Evolutionary conservation across 257 asterid species (phyloP).

Genomic region (Penstemon davidsonii): DNA sequence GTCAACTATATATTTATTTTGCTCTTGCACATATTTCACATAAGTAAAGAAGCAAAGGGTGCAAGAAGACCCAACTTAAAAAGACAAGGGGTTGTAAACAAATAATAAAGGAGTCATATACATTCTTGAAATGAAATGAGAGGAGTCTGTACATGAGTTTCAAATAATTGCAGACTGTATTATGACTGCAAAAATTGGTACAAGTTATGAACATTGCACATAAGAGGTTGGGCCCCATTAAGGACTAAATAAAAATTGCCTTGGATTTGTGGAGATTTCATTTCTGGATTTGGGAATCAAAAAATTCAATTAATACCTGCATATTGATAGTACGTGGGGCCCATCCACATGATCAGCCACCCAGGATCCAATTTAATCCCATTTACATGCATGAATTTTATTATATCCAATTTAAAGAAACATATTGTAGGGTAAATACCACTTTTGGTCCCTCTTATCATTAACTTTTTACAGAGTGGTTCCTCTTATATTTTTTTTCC

Average conservation of each 20-base stretch:
- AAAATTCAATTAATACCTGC: slow-evolving; percentile 47
- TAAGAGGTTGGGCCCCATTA: slow-evolving; percentile 41
- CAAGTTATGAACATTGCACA: slow-evolving; percentile 1
- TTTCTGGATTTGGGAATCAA: slow-evolving; percentile 38
- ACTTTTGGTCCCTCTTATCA: neutral
- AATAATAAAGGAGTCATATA: too few species aligned
- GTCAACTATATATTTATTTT: too few species aligned
- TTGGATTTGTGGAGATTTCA: slow-evolving; percentile 37
- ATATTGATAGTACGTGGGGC: slow-evolving; percentile 32
- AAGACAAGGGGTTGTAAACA: slow-evolving; percentile 21
- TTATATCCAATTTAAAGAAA: neutral
- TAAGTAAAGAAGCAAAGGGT: neutral
- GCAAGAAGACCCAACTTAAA: neutral
- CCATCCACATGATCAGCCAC: slow-evolving; percentile 36
- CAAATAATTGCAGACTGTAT: neutral
- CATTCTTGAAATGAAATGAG: too few species aligned
- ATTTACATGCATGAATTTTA: neutral
- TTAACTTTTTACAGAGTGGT: too few species aligned
- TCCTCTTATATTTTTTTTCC: too few species aligned
- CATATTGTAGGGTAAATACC: neutral
- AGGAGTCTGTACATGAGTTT: neutral
- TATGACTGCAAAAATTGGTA: neutral
- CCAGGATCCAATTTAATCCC: neutral
- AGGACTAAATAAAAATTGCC: slow-evolving; percentile 46
- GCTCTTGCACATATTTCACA: neutral